phyloP scores from a whole-genome alignment of 1,284 basidiomycete species.

The Cryptococcus sp. region DNA sequence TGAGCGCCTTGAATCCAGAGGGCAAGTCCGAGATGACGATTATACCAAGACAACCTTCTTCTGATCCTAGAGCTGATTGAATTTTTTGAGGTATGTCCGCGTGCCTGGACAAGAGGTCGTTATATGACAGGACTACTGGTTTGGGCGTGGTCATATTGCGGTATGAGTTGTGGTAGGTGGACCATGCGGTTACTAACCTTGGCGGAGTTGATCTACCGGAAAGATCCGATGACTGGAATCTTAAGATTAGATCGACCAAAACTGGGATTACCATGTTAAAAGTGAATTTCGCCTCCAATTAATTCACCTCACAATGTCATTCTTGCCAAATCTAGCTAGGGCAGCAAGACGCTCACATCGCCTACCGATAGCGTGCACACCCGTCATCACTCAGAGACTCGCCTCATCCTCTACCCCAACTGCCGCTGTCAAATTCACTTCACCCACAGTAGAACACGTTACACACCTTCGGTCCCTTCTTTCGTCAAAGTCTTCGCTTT shows the following conservation, averaged over 20 bases:
- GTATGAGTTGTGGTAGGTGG: no score
- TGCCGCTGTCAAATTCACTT: conserved; percentile 40
- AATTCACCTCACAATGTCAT: background rate
- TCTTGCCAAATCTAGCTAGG: background rate
- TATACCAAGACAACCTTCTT: conserved; percentile 69
- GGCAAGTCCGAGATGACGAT: conserved; percentile 69
- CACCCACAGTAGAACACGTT: conserved; percentile 50
- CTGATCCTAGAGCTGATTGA: conserved; percentile 65
- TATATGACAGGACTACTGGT: background rate
- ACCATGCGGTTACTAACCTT: no score
- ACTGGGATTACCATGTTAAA: no score
- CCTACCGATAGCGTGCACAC: background rate
- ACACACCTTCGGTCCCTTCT: conserved; percentile 50
- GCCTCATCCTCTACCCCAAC: background rate
- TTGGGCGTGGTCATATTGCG: background rate
- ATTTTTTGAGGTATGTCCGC: background rate
- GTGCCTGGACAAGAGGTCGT: background rate
- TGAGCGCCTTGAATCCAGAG: conserved; percentile 56
- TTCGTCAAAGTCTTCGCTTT: conserved; percentile 48
- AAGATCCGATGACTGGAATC: no score
- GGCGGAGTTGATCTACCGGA: no score
- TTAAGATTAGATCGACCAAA: no score
- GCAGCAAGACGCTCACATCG: background rate
- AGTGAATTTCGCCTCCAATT: no score
- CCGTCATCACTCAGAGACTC: background rate